Conservation (phyloP, 768 basidiomycete genomes). For the Jaapia argillacea region DNA sequence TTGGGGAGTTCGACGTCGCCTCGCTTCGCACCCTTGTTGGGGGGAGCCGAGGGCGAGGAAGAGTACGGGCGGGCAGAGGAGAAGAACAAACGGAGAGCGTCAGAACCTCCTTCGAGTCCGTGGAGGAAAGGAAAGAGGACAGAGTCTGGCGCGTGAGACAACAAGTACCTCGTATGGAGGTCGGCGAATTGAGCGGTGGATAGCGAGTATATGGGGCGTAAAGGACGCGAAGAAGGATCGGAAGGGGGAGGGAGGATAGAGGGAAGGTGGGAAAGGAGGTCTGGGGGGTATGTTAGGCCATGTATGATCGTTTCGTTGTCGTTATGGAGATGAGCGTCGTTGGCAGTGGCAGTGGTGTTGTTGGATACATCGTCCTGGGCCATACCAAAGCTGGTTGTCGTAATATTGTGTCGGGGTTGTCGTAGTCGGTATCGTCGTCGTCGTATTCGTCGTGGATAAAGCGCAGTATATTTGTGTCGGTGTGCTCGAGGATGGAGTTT, state of each 20-base stretch:
- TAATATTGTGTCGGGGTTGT: no score
- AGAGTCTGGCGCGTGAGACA: slow-evolving; percentile 67
- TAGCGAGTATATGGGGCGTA: slow-evolving; percentile 31
- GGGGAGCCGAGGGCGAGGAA: slow-evolving; percentile 8
- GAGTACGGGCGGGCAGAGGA: slow-evolving; percentile 21
- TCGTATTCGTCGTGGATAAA: no score
- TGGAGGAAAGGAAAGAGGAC: slow-evolving; percentile 86
- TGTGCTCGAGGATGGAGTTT: no score
- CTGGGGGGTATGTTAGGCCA: neutral
- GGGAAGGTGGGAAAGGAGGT: neutral
- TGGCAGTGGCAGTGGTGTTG: no score
- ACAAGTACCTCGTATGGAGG: slow-evolving; percentile 53
- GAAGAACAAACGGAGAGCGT: slow-evolving; percentile 78
- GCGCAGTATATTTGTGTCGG: no score
- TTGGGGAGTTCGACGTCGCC: slow-evolving; percentile 23
- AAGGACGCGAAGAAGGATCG: slow-evolving; percentile 13
- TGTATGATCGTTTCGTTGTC: no score
- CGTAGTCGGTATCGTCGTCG: no score
- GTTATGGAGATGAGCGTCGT: no score
- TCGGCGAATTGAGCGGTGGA: slow-evolving; percentile 39
- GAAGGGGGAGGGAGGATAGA: neutral
- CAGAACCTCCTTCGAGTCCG: slow-evolving; percentile 74
- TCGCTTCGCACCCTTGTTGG: slow-evolving; percentile 6
- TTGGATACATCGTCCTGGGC: no score
- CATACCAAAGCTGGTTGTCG: no score